phyloP scores from a whole-genome alignment of 78 protist genomes.

The Reticulomyxa filosa region DNA sequence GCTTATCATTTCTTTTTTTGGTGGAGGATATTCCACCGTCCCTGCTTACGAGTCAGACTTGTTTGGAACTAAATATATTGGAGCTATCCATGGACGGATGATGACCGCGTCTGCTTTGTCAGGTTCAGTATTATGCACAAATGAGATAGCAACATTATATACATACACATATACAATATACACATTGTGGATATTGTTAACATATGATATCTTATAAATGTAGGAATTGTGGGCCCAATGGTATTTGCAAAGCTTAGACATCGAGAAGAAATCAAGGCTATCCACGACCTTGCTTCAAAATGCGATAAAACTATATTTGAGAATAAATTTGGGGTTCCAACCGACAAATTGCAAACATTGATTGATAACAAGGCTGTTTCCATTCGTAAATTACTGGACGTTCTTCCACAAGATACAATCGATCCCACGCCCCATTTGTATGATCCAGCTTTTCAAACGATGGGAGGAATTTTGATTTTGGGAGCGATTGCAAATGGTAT shows the following conservation, averaged over 20 bases:
- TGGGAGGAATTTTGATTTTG: neutral
- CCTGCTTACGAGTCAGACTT: constrained; percentile 5
- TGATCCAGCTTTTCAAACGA: neutral
- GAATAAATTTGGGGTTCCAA: neutral
- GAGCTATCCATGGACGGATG: constrained; percentile 12
- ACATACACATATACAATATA: too few species aligned
- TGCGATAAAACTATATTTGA: neutral
- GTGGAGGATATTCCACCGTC: neutral
- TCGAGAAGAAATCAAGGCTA: neutral
- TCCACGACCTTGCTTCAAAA: neutral
- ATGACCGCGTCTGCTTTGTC: too few species aligned
- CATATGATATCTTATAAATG: neutral
- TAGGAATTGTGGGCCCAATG: neutral
- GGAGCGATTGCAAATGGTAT: neutral
- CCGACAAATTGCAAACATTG: neutral
- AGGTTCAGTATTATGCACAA: too few species aligned
- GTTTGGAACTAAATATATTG: constrained; percentile 8
- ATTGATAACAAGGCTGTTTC: neutral
- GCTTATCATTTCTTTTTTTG: neutral
- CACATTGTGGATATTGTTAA: too few species aligned
- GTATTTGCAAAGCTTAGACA: neutral
- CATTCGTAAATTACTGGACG: neutral
- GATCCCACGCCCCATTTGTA: constrained; percentile 4
- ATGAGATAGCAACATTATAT: too few species aligned
- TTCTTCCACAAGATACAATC: neutral